Percentiles rank a stretch among this genome's conserved stretches.
These are phyloP conservation scores for Pezicula carpinea DNA, from an alignment of 2,329 filamentous ascomycete genomes.

Conservation along the genomic window DNA sequence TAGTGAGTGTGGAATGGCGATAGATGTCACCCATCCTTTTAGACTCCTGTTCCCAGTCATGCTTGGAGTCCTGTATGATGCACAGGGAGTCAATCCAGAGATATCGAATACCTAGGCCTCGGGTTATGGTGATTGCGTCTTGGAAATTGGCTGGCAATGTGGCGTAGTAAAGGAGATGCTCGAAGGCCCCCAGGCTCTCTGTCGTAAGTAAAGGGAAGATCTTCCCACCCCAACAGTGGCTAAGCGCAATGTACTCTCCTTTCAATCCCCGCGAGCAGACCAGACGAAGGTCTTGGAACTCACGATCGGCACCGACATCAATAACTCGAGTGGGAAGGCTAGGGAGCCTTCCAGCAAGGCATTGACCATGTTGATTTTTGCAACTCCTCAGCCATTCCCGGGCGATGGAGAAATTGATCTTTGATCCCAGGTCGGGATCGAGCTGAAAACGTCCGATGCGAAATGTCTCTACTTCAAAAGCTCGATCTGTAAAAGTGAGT, in stretches of 20 bases:
- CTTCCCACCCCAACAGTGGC: slow-evolving; percentile 24
- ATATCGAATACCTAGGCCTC: slow-evolving; percentile 21
- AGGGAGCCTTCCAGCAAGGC: background rate
- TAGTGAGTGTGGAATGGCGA: slow-evolving; percentile 17
- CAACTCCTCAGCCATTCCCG: background rate
- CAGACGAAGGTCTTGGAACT: background rate
- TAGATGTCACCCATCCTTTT: slow-evolving; percentile 21
- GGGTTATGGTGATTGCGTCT: slow-evolving; percentile 23
- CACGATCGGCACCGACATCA: slow-evolving; percentile 1
- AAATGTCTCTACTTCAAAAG: background rate
- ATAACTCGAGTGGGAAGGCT: slow-evolving; percentile 1
- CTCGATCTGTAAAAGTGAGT: background rate
- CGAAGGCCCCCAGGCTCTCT: slow-evolving; percentile 1
- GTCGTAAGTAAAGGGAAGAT: slow-evolving; percentile 9
- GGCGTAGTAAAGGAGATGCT: slow-evolving; percentile 8
- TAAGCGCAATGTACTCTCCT: slow-evolving; percentile 16
- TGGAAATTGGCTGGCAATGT: slow-evolving; percentile 19
- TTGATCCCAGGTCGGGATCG: background rate
- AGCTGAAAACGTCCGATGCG: background rate
- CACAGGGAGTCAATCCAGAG: slow-evolving; percentile 30
- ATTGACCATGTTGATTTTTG: background rate
- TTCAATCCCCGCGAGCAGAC: background rate
- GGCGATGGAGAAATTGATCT: background rate
- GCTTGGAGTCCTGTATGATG: slow-evolving; percentile 24
- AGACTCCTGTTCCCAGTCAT: slow-evolving; percentile 22